Evolutionary conservation across 805 yeast genomes (phyloP), one percentile per base, ranked within the genome.

Genomic region (Saccharomycopsis sp.): DNA sequence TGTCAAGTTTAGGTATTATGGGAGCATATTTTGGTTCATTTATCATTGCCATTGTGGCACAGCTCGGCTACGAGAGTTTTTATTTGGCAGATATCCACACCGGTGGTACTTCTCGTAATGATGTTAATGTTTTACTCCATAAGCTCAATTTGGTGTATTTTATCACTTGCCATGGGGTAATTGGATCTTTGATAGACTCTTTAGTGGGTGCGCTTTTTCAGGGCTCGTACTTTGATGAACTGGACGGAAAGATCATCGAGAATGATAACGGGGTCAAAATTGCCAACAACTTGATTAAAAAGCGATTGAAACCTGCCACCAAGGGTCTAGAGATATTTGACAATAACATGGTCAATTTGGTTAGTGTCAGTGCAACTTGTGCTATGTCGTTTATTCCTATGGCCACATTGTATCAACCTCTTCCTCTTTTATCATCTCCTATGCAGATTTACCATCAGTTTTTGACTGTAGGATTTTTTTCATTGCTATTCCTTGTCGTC

Each of bases 121-220:
- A 12, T 5, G 21, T 20, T n/a, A 3, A 24, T 21, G 15, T 34
- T 16, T 24, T 12, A 4, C 15, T 12, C 8, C 50, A 23, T 14
- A 12, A 29, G n/a, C 16, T 44, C 29, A 34, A 34, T 16, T 3
- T 48, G 14, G 64, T 72, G 16, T 16, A 68, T 8, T 71, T 66
- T 50, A 65, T 69, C 53, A 66, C 71, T 0, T 7, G 61, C 0
- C 58, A 70, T 21, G 80, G 80, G 0, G 59, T 74, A 15, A 44
- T 66, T 20, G 80, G 79, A 0, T 69, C 73, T 2, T 29, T 76
- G 2, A 50, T 72, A 9, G 80, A 76, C 60, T 76, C 80, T 1
- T 12, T 75, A 1, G 60, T 76, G 7, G 80, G 80, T 0, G 77
- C 80, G 3, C 40, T 71, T 1, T 61, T 75, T 18, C 80, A 76